Evolutionary conservation across 1,284 basidiomycete species (phyloP), one percentile per base, ranked within the genome.

Genomic region (Ustilago hordei): DNA sequence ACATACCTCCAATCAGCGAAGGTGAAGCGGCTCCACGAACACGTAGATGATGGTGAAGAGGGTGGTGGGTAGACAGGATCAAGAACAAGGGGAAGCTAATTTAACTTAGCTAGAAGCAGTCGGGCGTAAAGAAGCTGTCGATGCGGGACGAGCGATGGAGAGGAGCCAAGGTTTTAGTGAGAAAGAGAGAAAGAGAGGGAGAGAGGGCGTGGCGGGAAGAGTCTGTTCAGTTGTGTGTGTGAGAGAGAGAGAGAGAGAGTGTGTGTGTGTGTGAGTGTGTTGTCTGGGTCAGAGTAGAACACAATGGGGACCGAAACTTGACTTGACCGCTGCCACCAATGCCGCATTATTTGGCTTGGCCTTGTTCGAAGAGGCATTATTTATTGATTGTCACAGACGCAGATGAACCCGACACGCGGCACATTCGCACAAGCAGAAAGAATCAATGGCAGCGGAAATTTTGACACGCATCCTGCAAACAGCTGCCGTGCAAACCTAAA

Each of bases 61-160:
- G 7, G 39, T 7, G 0, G 11, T 31, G 34, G 11, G 45, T 12
- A 19, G 45, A 13, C 17, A 47, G 19, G 47, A 23, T 39, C 35
- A 41, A 50, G 50, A 1, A n/a, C 41, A 36, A 39, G 19, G 19
- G 28, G 13, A 8, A 47, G 52, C 11, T 39, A 34, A 31, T 54
- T 17, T 32, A 15, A 31, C 34, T 41, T 47, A 41, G 55, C 55
- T 31, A 23, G 47, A 17, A 39, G 41, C 50, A 35, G 12, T 17
- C 19, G 41, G 32, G n/a, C 41, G 60, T 55, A 64, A 28, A 50
- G 48, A 50, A 50, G 55, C 23, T 41, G n/a, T 56, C 28, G 23
- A 28, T 28, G 23, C 23, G 35, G 43, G 38, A 19, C n/a, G 5
- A 23, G 17, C 8, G 19, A 31, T 8, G 12, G 9, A 17, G 41